Evolutionary conservation across 2,329 filamentous ascomycete species (phyloP), one percentile per base, ranked within the genome.

Genomic region (Penicillium sclerotiorum): DNA sequence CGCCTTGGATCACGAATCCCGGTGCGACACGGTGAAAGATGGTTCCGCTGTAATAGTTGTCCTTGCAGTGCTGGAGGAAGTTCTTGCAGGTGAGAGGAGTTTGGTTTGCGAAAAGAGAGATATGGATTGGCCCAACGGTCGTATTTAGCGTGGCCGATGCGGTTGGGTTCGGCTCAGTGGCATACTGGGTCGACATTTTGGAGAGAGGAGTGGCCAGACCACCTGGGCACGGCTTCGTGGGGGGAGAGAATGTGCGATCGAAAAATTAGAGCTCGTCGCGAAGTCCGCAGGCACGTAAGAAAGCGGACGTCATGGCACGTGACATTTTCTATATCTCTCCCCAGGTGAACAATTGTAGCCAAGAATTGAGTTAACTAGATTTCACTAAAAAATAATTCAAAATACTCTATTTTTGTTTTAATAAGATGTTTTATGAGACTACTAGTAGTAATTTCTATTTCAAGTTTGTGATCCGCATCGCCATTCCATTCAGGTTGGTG

Each of bases 21-120:
- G 92, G 90, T 0, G 96, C 86, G 5, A 97, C 80, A 20, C 94
- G 89, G 75, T 99, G 94, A 75, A 99, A 99, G 55, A 94, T 86
- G 0, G 92, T 96, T 66, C 87, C 86, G 63, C 90, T 87, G 77
- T 97, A 99, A 77, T 97, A 97, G 60, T 91, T 91, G 68, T 99
- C 92, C 60, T 96, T 82, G 67, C 90, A 94, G 65, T 92, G 87
- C 71, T 99, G 94, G 30, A 99, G 81, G 73, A 99, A 99, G 76
- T 96, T 97, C 61, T 93, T 90, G 67, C 87, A 91, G 21, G 94
- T 88, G 55, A 96, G 80, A 8, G 94, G 94, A 0, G 90, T 88
- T 73, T 99, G 94, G 67, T 94, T 94, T 15, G 92, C 92, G 78
- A 96, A 99, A 49, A 99, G 85, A 72, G 96, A 90, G 72, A 99